These are phyloP conservation scores for Aegilops speltoides DNA, from an alignment of 176 grass and related monocot species.

Conservation along the genomic window DNA sequence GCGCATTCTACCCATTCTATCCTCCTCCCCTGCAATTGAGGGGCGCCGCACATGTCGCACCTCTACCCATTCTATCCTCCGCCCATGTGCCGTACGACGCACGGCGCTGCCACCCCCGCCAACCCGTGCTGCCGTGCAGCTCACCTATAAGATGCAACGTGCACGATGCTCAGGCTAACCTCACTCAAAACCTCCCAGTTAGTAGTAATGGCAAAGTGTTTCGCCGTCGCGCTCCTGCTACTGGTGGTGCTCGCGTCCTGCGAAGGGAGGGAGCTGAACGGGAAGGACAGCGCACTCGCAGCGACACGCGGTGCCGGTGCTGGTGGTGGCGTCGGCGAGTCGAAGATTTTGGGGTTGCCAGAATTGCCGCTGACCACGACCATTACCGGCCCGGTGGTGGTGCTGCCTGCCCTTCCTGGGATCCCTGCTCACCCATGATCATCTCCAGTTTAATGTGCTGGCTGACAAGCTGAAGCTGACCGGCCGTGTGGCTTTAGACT, in stretches of 20 bases:
- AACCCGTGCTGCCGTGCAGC: not conserved
- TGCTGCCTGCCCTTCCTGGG: not conserved
- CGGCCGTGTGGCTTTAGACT: not conserved
- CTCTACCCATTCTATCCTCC: not conserved
- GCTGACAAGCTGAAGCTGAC: not conserved
- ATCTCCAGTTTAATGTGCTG: not conserved
- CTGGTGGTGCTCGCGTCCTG: not conserved
- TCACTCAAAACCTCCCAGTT: not conserved
- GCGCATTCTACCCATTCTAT: too few species aligned
- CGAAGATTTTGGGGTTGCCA: not conserved
- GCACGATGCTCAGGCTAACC: not conserved
- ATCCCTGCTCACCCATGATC: not conserved
- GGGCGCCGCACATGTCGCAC: too few species aligned
- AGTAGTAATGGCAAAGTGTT: not conserved
- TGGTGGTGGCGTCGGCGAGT: not conserved
- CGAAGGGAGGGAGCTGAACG: not conserved
- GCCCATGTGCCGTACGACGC: not conserved
- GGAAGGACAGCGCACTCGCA: not conserved
- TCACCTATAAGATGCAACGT: not conserved
- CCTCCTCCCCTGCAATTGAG: too few species aligned
- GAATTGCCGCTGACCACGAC: not conserved
- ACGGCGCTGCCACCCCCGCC: not conserved
- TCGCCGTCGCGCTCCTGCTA: not conserved
- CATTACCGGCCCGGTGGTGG: not conserved
- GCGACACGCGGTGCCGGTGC: not conserved